Conservation (phyloP, 352 stramenopile genomes). For the Pilasporangium apinafurcum region DNA sequence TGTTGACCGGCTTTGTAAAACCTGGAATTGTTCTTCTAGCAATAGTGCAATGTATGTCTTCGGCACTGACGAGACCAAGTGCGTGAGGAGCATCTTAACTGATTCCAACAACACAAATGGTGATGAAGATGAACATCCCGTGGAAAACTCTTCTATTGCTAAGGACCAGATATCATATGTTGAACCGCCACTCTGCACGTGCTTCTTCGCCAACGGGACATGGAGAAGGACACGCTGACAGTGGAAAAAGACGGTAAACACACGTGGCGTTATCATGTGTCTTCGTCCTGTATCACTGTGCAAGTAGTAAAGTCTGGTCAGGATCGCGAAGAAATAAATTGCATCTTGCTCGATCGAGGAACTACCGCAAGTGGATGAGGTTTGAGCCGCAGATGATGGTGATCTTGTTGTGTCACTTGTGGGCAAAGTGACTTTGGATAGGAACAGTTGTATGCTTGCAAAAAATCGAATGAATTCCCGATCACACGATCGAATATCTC, state of each 20-base stretch:
- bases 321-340: constrained; percentile 19
- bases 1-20: constrained; percentile 12
- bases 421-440: constrained; percentile 6
- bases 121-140: not conserved
- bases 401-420: not conserved
- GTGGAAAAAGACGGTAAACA: constrained; percentile 26
- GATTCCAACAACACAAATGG: constrained; percentile 35
- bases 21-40: constrained; percentile 10
- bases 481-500: constrained; percentile 15
- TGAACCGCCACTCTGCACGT: constrained; percentile 18
- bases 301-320: constrained; percentile 17
- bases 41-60: constrained; percentile 2
- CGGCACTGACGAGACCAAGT: constrained; percentile 17
- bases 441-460: constrained; percentile 27
- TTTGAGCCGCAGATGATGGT: not conserved
- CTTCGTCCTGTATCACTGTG: not conserved
- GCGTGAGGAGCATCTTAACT: constrained; percentile 23
- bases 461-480: constrained; percentile 27
- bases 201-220: constrained; percentile 20
- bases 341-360: constrained; percentile 1
- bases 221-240: constrained; percentile 31
- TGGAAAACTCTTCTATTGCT: constrained; percentile 3
- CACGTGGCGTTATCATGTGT: constrained; percentile 1
- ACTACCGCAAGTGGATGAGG: not conserved
- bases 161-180: constrained; percentile 16